Base-by-base conservation (phyloP, 139 green algal genomes). In the Edaphochlamys debaryana region DNA sequence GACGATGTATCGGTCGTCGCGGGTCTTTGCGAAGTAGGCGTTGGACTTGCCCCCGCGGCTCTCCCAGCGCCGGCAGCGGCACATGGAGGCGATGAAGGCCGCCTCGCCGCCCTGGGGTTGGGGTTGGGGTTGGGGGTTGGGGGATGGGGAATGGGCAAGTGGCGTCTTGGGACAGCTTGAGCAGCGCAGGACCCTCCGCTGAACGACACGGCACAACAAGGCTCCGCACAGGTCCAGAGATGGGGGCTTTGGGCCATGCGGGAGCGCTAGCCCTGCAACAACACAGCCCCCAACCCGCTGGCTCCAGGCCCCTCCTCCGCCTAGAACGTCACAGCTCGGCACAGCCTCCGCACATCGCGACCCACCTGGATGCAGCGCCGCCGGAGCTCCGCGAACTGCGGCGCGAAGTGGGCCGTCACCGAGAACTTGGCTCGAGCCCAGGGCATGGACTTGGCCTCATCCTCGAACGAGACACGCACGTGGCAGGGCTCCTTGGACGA, bases 1-100 rank as follows among this genome's bases (percentile, higher is more conserved):
- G 67, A 96, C 86, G 60, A 97, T 92, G 87, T 91, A 96, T 3
- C 91, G 88, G 79, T 90, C 80, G 58, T 94, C 90, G 15, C 79
- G 71, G 19, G 87, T 94, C 69, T 90, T 98, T 36, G 96, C 97
- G 90, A 99, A 99, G 89, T 97, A 99, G 3, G 94, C 93, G 23
- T 94, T 93, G 42, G 87, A 94, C 87, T 98, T 98, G 79, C 97
- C 97, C 17, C 97, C 97, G 29, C 89, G 84, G 17, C 93, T 89
- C 36, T 73, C 79, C 86, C 86, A 90, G 30, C 41, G 50, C 62
- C 85, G 80, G 79, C 92, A 99, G 68, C 94, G 90, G n/a, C 62
- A 67, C 42, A 99, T 84, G 69, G 92, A 96, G 27, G 91, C 89
- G 45, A 98, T 75, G 85, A 95, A 99, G 1, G 94, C 91, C 0